Conservation (phyloP, 768 basidiomycete species). For the Mycena capillaripes region DNA sequence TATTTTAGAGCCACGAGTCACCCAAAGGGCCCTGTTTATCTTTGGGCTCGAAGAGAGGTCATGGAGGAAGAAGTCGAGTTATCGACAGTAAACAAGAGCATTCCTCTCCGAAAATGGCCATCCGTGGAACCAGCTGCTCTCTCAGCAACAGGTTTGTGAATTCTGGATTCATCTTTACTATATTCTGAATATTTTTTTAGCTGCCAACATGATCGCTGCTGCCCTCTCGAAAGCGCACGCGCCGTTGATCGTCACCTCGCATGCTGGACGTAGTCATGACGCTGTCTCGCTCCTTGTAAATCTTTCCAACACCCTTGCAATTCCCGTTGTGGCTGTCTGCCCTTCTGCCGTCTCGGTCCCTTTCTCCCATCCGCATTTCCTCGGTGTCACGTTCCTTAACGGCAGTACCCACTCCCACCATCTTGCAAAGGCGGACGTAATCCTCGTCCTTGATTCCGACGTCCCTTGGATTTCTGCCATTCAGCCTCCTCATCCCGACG, state of each 20-base stretch:
- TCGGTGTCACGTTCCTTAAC: slow-evolving; percentile 66
- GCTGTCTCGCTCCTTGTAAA: slow-evolving; percentile 60
- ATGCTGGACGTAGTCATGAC: slow-evolving; percentile 67
- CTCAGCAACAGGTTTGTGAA: slow-evolving; percentile 49
- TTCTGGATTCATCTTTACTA: not conserved
- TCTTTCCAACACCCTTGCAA: slow-evolving; percentile 65
- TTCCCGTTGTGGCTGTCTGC: slow-evolving; percentile 68
- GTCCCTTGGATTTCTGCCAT: slow-evolving; percentile 74
- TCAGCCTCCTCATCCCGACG: slow-evolving; percentile 56
- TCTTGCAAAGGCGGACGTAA: slow-evolving; percentile 69
- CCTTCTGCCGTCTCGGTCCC: slow-evolving; percentile 68
- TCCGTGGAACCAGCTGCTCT: slow-evolving; percentile 65
- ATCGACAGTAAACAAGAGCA: slow-evolving; percentile 46
- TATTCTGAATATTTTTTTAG: slow-evolving; percentile 38
- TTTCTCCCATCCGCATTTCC: slow-evolving; percentile 66
- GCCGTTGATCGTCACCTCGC: slow-evolving; percentile 77
- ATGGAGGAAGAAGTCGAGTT: slow-evolving; percentile 74
- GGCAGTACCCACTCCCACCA: slow-evolving; percentile 59
- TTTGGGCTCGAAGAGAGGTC: slow-evolving; percentile 80
- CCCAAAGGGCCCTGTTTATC: slow-evolving; percentile 81
- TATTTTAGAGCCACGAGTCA: slow-evolving; percentile 77
- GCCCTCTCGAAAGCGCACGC: slow-evolving; percentile 64
- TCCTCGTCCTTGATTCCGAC: slow-evolving; percentile 76
- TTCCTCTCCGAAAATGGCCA: slow-evolving; percentile 61
- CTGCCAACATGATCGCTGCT: slow-evolving; percentile 55